Evolutionary conservation across 2,329 filamentous ascomycete species (phyloP).

Genomic region (Colletotrichum gigasporum): DNA sequence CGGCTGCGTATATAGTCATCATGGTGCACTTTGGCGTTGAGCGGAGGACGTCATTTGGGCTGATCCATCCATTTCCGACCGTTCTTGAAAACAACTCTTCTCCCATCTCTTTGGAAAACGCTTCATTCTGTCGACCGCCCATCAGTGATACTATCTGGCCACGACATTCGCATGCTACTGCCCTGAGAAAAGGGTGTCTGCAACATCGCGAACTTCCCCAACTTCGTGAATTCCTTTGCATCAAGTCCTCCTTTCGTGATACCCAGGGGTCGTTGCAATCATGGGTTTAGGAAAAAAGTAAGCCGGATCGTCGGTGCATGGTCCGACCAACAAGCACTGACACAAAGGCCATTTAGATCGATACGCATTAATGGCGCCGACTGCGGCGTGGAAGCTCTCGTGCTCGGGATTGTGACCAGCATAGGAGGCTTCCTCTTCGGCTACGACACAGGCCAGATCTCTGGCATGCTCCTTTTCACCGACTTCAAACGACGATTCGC

Average conservation of each 20-base stretch:
- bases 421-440: slow-evolving; percentile 72
- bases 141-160: too few relatives aligned
- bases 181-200: background rate
- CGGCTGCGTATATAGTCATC: slow-evolving; percentile 28
- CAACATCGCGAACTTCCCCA: too few relatives aligned
- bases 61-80: background rate
- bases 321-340: background rate
- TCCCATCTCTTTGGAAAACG: too few relatives aligned
- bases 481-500: slow-evolving; percentile 69
- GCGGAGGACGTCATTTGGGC: background rate
- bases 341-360: slow-evolving; percentile 41
- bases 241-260: too few relatives aligned
- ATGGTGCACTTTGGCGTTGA: background rate
- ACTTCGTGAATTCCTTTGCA: too few relatives aligned
- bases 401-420: slow-evolving; percentile 61
- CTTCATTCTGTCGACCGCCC: too few relatives aligned
- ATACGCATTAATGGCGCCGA: slow-evolving; percentile 53
- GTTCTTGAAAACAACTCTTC: background rate
- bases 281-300: slow-evolving; percentile 30
- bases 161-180: too few relatives aligned
- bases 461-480: slow-evolving; percentile 56
- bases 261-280: slow-evolving; percentile 2
- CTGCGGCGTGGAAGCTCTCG: slow-evolving; percentile 49
- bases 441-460: slow-evolving; percentile 71
- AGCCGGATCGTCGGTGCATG: background rate